Base-by-base conservation (phyloP, 2,329 filamentous ascomycete genomes). In the Pseudogymnoascus sp. region DNA sequence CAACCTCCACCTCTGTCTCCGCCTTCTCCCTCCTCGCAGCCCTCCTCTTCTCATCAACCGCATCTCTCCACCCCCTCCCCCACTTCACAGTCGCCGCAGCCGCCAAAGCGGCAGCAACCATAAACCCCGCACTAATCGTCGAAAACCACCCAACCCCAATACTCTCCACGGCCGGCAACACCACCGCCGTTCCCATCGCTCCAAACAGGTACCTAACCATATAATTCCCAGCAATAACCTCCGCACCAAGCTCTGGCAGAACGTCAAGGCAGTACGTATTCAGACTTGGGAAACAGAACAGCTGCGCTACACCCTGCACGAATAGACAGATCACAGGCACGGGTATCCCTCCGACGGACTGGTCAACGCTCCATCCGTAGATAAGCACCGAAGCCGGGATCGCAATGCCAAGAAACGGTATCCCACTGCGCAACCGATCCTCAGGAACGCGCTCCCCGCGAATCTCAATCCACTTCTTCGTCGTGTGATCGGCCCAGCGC, bases 251-350 rank as follows among this genome's bases (percentile, higher is more conserved):
- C 1, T 80, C 80, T 67, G 88, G 88, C 86, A 93, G 91, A 11
- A 93, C 89, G 72, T 95, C 90, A 42, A 95, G 75, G 72, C 89
- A 93, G 75, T 95, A 93, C 0, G 89, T 90, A 72, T 93, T 92
- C 65, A 93, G 73, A 59, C 83, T 85, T 0, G 88, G 88, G 70
- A 91, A 92, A 69, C 87, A 89, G 70, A 91, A 89, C 5, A 92
- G 77, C 73, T 92, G 88, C 0, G 85, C 87, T 0, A 91, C 80
- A 1, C 89, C 89, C 70, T 92, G 88, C 1, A 88, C 65, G 71
- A 92, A 92, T 79, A 93, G 87, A 69, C 85, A 84, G 6, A 91
- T 79, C 1, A 91, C 87, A 0, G 88, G 89, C 3, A 89, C 71
- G 0, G 81, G 77, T 46, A 85, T 79, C 2, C 82, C 82, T 3